A percentile compares a stretch with the other conserved stretches of the same genome.
Conservation (phyloP, 441 rosid species). For the Syzygium syzygioides region DNA sequence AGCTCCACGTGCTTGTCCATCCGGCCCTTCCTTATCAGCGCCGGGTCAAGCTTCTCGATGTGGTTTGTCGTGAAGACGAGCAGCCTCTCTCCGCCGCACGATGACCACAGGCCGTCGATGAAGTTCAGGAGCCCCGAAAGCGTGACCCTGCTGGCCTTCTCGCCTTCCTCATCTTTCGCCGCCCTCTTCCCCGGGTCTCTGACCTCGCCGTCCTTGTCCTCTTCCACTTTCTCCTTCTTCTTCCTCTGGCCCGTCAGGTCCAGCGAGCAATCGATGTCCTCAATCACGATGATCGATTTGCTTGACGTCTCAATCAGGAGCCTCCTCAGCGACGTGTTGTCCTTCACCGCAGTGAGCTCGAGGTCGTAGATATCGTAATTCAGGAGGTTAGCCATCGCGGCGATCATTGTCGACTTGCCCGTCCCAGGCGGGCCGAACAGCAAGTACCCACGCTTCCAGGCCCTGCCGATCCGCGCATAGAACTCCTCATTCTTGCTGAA, state of each 20-base stretch:
- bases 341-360: slow-evolving; percentile 58
- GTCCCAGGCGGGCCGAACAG: slow-evolving; percentile 76
- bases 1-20: slow-evolving; percentile 55
- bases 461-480: slow-evolving; percentile 54
- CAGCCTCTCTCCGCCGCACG: slow-evolving; percentile 63
- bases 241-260: slow-evolving; percentile 55
- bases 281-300: slow-evolving; percentile 59
- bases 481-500: slow-evolving; percentile 48
- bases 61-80: slow-evolving; percentile 52
- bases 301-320: slow-evolving; percentile 47
- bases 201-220: background rate
- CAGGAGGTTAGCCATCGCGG: slow-evolving; percentile 69
- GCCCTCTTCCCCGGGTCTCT: slow-evolving; percentile 26
- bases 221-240: slow-evolving; percentile 2
- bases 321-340: slow-evolving; percentile 56
- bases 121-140: slow-evolving; percentile 64
- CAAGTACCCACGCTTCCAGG: slow-evolving; percentile 75
- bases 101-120: slow-evolving; percentile 75
- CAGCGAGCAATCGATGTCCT: slow-evolving; percentile 73
- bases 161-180: slow-evolving; percentile 28
- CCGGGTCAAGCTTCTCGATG: slow-evolving; percentile 55
- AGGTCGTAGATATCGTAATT: slow-evolving; percentile 75
- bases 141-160: slow-evolving; percentile 46
- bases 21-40: slow-evolving; percentile 44
- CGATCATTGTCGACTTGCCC: slow-evolving; percentile 71